Evolutionary conservation across 73 alveolate genomes (phyloP).

Genomic region (Paraurostyla sp.): DNA sequence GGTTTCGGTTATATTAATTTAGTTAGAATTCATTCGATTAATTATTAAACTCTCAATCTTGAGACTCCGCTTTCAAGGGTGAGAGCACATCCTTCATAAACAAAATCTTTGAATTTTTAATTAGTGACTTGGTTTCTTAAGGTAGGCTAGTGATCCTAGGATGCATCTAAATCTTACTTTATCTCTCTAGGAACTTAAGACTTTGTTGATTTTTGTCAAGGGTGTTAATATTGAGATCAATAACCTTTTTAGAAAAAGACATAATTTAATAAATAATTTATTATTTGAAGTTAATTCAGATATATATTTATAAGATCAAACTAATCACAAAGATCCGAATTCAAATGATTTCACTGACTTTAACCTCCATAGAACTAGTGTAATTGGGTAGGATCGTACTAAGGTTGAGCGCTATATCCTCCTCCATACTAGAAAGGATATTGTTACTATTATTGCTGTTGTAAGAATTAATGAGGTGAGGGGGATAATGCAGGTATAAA

Average conservation of each 20-base stretch:
- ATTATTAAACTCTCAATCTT: background rate
- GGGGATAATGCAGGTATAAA: constrained; percentile 12
- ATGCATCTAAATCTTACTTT: background rate
- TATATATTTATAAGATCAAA: no score
- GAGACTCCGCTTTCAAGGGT: background rate
- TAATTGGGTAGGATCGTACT: constrained; percentile 19
- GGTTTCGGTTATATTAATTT: background rate
- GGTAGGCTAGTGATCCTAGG: background rate
- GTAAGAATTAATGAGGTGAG: constrained; percentile 33
- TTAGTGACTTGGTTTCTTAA: background rate
- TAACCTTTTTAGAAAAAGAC: no score
- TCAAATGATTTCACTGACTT: background rate
- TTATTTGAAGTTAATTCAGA: no score
- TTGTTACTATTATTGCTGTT: constrained; percentile 20
- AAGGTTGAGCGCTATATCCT: background rate
- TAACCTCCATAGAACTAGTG: background rate
- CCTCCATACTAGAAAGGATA: background rate
- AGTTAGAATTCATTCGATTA: background rate
- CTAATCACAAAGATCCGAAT: background rate
- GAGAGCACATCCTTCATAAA: background rate
- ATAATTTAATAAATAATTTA: no score
- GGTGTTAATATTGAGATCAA: no score
- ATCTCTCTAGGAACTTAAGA: background rate
- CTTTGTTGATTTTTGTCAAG: background rate
- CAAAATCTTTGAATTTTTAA: background rate